These are phyloP conservation scores for Leccinum rimulosum DNA, from an alignment of 768 basidiomycete species.

Conservation along the genomic window DNA sequence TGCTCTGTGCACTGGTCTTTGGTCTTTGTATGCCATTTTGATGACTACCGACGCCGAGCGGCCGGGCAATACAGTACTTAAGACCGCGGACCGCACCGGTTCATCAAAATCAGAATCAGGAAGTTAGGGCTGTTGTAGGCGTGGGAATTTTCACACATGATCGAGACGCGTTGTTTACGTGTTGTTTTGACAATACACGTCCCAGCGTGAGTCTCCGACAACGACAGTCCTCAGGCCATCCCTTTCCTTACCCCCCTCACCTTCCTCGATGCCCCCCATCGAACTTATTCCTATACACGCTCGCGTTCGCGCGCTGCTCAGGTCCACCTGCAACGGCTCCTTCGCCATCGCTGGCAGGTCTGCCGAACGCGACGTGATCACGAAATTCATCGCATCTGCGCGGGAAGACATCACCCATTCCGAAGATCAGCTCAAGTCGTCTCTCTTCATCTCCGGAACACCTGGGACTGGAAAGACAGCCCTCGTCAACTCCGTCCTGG, in stretches of 20 bases:
- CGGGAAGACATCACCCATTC: constrained; percentile 6
- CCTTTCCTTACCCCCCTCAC: constrained; percentile 41
- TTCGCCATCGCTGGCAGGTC: constrained; percentile 66
- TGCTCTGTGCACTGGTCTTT: neutral
- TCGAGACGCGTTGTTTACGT: constrained; percentile 28
- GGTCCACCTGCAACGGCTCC: constrained; percentile 61
- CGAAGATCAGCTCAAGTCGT: constrained; percentile 32
- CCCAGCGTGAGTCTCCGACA: neutral
- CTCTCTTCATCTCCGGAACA: constrained; percentile 87
- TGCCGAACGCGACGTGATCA: neutral
- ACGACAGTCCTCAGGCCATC: constrained; percentile 34
- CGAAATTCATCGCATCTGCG: too few species aligned
- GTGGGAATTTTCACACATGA: constrained; percentile 19
- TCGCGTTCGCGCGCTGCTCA: constrained; percentile 69
- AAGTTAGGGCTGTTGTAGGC: neutral
- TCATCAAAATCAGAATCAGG: too few species aligned
- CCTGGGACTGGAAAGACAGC: constrained; percentile 95
- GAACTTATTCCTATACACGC: constrained; percentile 45
- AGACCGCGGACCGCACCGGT: too few species aligned
- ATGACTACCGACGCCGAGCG: neutral
- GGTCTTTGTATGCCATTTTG: neutral
- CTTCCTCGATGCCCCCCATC: constrained; percentile 57
- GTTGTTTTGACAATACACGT: constrained; percentile 23
- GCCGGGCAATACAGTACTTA: too few species aligned
- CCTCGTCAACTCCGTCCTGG: constrained; percentile 65